Conservation (phyloP, 192 early-diverging fungal species). For the Podila horticola region DNA sequence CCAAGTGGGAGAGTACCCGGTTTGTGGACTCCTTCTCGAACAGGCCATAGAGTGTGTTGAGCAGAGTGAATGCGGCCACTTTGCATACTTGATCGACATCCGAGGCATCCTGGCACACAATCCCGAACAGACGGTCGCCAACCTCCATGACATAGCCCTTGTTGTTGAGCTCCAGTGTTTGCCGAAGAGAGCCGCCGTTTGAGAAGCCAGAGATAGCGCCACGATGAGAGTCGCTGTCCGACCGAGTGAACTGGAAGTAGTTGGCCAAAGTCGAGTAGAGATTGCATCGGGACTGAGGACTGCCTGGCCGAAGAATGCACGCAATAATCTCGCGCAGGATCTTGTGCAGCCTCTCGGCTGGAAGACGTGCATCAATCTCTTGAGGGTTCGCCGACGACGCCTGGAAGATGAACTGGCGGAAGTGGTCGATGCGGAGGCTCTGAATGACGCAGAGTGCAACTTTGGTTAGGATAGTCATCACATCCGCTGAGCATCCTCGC, state of each 20-base stretch:
- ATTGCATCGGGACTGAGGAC: slow-evolving; percentile 75
- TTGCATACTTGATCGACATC: slow-evolving; percentile 86
- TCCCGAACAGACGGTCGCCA: slow-evolving; percentile 80
- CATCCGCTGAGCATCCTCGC: slow-evolving; percentile 48
- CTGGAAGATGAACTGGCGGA: slow-evolving; percentile 61
- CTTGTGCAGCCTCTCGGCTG: slow-evolving; percentile 63
- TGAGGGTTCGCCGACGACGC: slow-evolving; percentile 58
- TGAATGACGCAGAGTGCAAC: slow-evolving; percentile 68
- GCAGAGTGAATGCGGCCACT: slow-evolving; percentile 82
- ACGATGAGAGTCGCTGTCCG: slow-evolving; percentile 19
- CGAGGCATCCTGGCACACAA: slow-evolving; percentile 83
- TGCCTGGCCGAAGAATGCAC: slow-evolving; percentile 67
- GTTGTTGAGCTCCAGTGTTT: slow-evolving; percentile 54
- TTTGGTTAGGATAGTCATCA: slow-evolving; percentile 64
- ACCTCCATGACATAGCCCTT: slow-evolving; percentile 58
- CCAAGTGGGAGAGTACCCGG: slow-evolving; percentile 56
- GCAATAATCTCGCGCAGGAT: slow-evolving; percentile 66
- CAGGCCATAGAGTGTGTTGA: slow-evolving; percentile 74
- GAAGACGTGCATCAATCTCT: slow-evolving; percentile 59
- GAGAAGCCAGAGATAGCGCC: slow-evolving; percentile 2
- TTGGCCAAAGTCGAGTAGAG: slow-evolving; percentile 81
- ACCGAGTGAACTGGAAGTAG: slow-evolving; percentile 71
- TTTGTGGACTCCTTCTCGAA: slow-evolving; percentile 55
- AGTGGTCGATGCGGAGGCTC: slow-evolving; percentile 64
- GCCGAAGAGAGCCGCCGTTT: slow-evolving; percentile 12